Evolutionary conservation across 1,284 basidiomycete genomes (phyloP).

Genomic region (Leucoagaricus sp.): DNA sequence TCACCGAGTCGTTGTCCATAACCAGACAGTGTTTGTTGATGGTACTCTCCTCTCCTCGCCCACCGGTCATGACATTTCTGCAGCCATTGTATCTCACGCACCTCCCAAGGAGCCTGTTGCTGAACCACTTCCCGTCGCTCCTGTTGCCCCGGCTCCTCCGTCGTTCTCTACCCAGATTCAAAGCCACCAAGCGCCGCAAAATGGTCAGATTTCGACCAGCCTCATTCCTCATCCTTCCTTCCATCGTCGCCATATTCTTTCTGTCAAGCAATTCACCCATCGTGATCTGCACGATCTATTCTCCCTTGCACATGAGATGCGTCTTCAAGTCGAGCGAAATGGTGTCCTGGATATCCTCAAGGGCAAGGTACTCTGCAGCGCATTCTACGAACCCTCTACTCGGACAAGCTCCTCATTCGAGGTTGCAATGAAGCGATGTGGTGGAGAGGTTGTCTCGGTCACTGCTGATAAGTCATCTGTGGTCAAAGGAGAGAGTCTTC

Average conservation of each 20-base stretch:
- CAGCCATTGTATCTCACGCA: conserved; percentile 57
- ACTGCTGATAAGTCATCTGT: conserved; percentile 86
- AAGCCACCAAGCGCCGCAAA: conserved; percentile 25
- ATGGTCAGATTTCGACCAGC: conserved; percentile 32
- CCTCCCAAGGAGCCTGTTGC: conserved; percentile 22
- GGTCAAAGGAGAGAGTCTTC: conserved; percentile 91
- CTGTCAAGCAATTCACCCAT: conserved; percentile 92
- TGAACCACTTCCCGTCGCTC: conserved; percentile 5
- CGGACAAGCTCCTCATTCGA: conserved; percentile 97
- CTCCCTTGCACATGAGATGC: conserved; percentile 95
- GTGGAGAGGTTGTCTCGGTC: conserved; percentile 91
- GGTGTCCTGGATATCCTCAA: conserved; percentile 89
- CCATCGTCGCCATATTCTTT: conserved; percentile 84
- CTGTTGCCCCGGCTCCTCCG: conserved; percentile 29
- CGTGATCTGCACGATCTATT: conserved; percentile 95
- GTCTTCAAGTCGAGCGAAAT: conserved; percentile 90
- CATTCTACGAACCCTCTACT: conserved; percentile 99
- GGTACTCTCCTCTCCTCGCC: conserved; percentile 71
- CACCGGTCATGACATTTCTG: conserved; percentile 83
- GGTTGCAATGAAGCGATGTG: conserved; percentile 97
- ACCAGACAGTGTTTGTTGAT: conserved; percentile 91
- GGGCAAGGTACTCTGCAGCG: conserved; percentile 90
- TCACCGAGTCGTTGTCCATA: conserved; percentile 91
- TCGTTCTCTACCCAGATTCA: conserved; percentile 21
- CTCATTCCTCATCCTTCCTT: conserved; percentile 47